These are phyloP conservation scores for Ascochyta viciae-villosae DNA, from an alignment of 2,329 filamentous ascomycete species.

Conservation along the genomic window DNA sequence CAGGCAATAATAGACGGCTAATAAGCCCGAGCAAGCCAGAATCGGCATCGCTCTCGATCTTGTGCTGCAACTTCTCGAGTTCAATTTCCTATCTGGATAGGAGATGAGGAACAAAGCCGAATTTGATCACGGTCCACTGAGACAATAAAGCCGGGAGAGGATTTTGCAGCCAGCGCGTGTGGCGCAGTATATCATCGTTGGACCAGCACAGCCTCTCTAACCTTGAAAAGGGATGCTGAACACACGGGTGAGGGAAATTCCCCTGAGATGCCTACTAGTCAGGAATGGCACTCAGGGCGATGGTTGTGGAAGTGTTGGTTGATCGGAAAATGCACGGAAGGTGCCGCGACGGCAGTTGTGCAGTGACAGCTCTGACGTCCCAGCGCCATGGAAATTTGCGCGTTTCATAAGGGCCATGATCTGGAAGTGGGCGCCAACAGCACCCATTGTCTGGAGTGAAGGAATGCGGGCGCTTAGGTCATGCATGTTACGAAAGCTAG, in stretches of 20 bases:
- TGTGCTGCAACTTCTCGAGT: neutral
- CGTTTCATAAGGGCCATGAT: constrained; percentile 7
- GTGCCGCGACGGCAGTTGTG: constrained; percentile 12
- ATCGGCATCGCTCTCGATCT: neutral
- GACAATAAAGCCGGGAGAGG: neutral
- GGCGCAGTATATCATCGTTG: neutral
- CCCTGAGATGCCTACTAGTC: constrained; percentile 7
- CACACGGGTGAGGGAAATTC: neutral
- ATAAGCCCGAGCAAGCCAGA: neutral
- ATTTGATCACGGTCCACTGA: neutral
- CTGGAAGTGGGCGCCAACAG: neutral
- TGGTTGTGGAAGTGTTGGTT: neutral
- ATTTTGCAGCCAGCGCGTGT: neutral
- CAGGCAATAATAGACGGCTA: neutral
- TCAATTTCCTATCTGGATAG: neutral
- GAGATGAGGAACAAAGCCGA: neutral
- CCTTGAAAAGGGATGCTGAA: neutral
- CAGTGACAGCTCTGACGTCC: constrained; percentile 26
- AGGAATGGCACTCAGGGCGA: constrained; percentile 6
- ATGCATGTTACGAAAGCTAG: neutral
- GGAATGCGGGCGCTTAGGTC: constrained; percentile 4
- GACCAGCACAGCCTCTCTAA: constrained; percentile 5
- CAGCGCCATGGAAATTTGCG: constrained; percentile 9
- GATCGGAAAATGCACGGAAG: constrained; percentile 11
- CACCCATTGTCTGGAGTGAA: neutral